Base-by-base conservation (phyloP, 2,329 filamentous ascomycete species). In the Microsporum audouinii region DNA sequence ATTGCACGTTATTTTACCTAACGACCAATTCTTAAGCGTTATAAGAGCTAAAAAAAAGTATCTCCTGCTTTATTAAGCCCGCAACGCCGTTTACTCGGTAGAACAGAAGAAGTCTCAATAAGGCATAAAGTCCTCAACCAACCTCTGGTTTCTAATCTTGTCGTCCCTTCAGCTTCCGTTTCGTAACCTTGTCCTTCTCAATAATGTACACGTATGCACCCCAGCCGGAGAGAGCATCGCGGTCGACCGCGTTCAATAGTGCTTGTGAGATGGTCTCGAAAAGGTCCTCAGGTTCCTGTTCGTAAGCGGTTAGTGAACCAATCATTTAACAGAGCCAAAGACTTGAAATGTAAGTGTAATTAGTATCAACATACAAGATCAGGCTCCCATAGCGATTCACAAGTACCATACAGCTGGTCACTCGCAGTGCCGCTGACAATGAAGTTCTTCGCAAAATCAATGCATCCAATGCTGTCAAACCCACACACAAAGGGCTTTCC, bases 141-240 rank as follows among this genome's bases (percentile, higher is more conserved):
- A 6, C 39, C 8, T 49, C 33, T 33, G 31, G 8, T 61, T 55
- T 58, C 33, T 89, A 91, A 76, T 97, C 92, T 80, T 97, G 92
- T 80, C 91, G 86, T 73, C 91, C 91, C 85, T 97, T 97, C 76
- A 99, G 81, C 85, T 99, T 85, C 75, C 94, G 84, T 87, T 97
- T 96, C 71, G 94, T 97, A 65, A 99, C 89, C 88, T 97, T 97
- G 80, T 96, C 91, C 84, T 99, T 99, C 82, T 97, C 94, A 76
- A 99, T 95, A 72, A 99, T 95, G 80, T 97, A 99, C 69, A 99
- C 94, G 73, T 99, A 91, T 43, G 94, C 94, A 73, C 94, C 94
- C 94, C 94, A 97, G 66, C 94, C 94, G 41, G 92, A 96, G 65
- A 99, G 82, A 59, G 94, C 94, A 77, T 99, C 94, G 78, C 94